phyloP scores from a whole-genome alignment of 208 protist genomes.

The Leishmania aethiopica region DNA sequence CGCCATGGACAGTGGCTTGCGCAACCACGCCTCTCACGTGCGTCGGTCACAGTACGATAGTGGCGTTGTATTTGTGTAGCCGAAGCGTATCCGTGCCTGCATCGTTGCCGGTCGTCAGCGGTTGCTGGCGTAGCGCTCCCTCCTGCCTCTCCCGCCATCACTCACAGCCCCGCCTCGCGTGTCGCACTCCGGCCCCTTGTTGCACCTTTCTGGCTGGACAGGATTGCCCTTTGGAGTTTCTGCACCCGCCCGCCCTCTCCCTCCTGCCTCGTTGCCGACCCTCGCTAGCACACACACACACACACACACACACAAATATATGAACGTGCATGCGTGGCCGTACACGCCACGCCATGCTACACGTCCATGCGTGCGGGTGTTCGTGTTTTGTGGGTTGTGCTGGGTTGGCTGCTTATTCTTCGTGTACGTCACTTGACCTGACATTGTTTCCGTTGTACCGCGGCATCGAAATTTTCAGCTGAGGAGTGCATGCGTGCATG shows the following conservation, averaged over 20 bases:
- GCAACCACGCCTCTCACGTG: constrained; percentile 10
- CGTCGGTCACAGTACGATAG: constrained; percentile 8
- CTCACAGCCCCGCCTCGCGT: neutral
- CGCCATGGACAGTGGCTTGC: constrained; percentile 32
- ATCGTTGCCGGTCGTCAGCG: neutral
- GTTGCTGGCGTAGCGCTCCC: neutral
- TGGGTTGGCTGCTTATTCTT: neutral
- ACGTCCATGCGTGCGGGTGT: neutral
- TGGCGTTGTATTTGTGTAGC: constrained; percentile 20
- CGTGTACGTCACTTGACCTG: neutral
- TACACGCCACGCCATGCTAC: neutral
- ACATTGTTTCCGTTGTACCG: neutral
- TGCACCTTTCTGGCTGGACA: neutral
- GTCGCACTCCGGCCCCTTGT: neutral
- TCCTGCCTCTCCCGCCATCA: neutral
- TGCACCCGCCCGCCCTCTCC: neutral
- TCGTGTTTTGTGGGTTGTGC: neutral
- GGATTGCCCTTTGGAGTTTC: neutral
- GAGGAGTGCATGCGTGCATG: neutral
- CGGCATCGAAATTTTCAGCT: too few relatives aligned
- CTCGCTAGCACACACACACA: neutral
- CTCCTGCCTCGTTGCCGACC: neutral
- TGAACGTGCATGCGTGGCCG: neutral
- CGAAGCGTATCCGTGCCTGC: neutral
- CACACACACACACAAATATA: neutral